Evolutionary conservation across 176 grass and related monocot species (phyloP).

Genomic region (Cenchrus americanus): DNA sequence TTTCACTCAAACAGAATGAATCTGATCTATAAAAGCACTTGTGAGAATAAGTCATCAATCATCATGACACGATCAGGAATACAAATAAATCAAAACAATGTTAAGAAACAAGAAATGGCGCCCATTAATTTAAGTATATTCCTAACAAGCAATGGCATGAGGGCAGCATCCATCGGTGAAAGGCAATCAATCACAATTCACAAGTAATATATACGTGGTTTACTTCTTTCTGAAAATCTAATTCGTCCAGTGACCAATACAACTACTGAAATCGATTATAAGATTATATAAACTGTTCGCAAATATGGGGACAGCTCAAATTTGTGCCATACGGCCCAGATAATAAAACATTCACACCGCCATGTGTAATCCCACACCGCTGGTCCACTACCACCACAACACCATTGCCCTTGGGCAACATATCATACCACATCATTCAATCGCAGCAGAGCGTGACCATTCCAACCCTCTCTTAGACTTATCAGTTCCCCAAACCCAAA

Average conservation of each 20-base stretch:
- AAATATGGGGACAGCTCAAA: constrained; percentile 10
- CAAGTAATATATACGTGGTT: neutral
- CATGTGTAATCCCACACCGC: neutral
- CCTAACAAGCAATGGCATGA: constrained; percentile 6
- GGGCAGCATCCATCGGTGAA: constrained; percentile 15
- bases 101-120: constrained; percentile 21
- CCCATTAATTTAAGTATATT: neutral
- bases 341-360: constrained; percentile 1
- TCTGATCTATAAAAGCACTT: constrained; percentile 10
- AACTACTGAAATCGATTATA: neutral
- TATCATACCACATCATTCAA: constrained; percentile 4
- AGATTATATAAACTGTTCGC: constrained; percentile 11
- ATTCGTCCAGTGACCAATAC: constrained; percentile 12
- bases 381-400: neutral
- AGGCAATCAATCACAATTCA: constrained; percentile 6
- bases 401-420: neutral
- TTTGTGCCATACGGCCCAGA: constrained; percentile 20
- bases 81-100: constrained; percentile 19
- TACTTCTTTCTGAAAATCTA: neutral
- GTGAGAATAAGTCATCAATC: neutral
- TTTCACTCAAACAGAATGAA: constrained; percentile 10
- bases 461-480: neutral
- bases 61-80: constrained; percentile 19
- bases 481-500: constrained; percentile 1
- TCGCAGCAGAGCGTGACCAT: constrained; percentile 1